Conservation (phyloP, 495 filamentous ascomycete genomes). For the Darksidea phi region DNA sequence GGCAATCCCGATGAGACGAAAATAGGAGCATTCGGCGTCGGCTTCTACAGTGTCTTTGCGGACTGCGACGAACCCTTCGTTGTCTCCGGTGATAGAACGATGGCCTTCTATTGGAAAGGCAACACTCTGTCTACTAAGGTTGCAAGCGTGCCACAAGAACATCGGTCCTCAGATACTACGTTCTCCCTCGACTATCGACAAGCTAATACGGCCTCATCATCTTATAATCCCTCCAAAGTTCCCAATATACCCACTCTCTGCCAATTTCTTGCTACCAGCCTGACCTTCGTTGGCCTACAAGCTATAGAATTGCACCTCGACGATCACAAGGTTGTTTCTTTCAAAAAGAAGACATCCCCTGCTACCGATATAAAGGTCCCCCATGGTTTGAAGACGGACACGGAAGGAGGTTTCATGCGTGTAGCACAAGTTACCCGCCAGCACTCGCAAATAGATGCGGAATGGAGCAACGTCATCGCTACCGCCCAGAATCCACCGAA, state of each 20-base stretch:
- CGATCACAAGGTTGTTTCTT: constrained; percentile 71
- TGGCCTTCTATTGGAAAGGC: constrained; percentile 99
- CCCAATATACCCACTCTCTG: constrained; percentile 80
- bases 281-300: constrained; percentile 91
- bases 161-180: constrained; percentile 68
- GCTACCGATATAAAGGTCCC: constrained; percentile 71
- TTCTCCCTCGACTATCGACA: constrained; percentile 87
- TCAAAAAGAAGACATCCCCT: constrained; percentile 83
- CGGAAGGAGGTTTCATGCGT: constrained; percentile 81
- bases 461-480: constrained; percentile 85
- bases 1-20: constrained; percentile 98
- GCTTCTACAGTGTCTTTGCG: constrained; percentile 97
- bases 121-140: constrained; percentile 89
- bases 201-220: constrained; percentile 69
- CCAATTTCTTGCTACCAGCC: constrained; percentile 88
- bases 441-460: constrained; percentile 84
- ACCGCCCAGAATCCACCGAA: constrained; percentile 29
- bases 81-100: constrained; percentile 82
- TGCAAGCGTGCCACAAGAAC: constrained; percentile 60
- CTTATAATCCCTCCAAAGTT: constrained; percentile 45
- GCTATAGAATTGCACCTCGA: constrained; percentile 88
- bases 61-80: constrained; percentile 98
- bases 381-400: constrained; percentile 73
- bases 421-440: constrained; percentile 70
- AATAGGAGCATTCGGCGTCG: constrained; percentile 97